Evolutionary conservation across 179 eudicot species (phyloP).

Genomic region (Corrigiola litoralis): DNA sequence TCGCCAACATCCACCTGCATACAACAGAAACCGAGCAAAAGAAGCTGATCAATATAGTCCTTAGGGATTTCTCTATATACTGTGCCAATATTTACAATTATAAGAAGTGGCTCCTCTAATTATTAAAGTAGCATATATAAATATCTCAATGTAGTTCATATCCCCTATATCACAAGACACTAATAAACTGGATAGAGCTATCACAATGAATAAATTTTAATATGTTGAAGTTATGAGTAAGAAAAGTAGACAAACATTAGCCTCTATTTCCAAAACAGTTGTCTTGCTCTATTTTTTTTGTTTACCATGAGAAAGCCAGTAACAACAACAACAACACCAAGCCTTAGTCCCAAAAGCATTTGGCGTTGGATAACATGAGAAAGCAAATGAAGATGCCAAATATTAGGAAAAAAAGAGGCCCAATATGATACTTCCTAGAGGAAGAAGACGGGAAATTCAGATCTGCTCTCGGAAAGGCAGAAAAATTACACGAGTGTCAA

Average conservation of each 20-base stretch:
- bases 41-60: not conserved
- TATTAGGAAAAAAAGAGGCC: not conserved
- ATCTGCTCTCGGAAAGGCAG: not conserved
- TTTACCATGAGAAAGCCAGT: not conserved
- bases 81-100: too few relatives aligned
- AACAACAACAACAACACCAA: too few relatives aligned
- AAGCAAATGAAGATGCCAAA: not conserved
- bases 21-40: constrained; percentile 7
- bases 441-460: not conserved
- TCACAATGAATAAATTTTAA: too few relatives aligned
- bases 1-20: constrained; percentile 97
- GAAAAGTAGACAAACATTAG: not conserved
- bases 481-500: too few relatives aligned
- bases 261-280: constrained; percentile 1
- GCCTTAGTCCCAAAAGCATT: too few relatives aligned
- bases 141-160: not conserved
- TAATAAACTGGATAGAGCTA: too few relatives aligned
- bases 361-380: too few relatives aligned
- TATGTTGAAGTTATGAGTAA: not conserved
- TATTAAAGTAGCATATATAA: too few relatives aligned
- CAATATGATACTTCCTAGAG: not conserved
- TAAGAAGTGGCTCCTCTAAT: too few relatives aligned
- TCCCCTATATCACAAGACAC: not conserved
- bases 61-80: not conserved
- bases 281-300: not conserved